These are phyloP conservation scores for Fraxinus anomala DNA, from an alignment of 257 asterid species.

Conservation along the genomic window DNA sequence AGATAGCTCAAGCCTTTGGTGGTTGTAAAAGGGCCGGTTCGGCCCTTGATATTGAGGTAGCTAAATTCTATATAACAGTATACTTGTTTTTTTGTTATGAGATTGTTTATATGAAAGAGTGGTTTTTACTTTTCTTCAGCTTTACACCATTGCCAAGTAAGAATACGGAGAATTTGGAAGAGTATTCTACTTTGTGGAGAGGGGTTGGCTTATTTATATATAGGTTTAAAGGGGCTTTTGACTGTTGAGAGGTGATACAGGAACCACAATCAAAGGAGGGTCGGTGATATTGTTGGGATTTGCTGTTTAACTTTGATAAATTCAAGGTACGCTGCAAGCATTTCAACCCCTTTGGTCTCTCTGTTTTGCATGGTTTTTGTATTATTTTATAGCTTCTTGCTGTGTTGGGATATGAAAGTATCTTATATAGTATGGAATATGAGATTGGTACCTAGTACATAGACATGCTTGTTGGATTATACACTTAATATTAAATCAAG, in stretches of 20 bases:
- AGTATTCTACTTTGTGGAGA: conserved; percentile 18
- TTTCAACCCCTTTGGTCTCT: conserved; percentile 24
- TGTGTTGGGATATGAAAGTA: conserved; percentile 30
- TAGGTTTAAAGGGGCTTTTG: conserved; percentile 31
- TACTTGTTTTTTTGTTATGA: conserved; percentile 22
- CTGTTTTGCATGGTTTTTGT: conserved; percentile 27
- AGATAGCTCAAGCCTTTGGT: neutral
- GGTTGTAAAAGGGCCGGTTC: neutral
- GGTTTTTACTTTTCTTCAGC: conserved; percentile 47
- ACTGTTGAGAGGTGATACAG: conserved; percentile 32
- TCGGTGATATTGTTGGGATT: conserved; percentile 69
- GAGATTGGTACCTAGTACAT: conserved; percentile 39
- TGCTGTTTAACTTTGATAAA: conserved; percentile 36
- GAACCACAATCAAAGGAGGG: conserved; percentile 61
- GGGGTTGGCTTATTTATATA: conserved; percentile 21
- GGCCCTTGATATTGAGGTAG: neutral
- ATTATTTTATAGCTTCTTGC: conserved; percentile 20
- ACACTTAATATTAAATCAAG: neutral
- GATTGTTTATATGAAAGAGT: conserved; percentile 27
- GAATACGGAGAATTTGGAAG: conserved; percentile 54
- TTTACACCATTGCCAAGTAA: conserved; percentile 39
- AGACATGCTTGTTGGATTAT: conserved; percentile 28
- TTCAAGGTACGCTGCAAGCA: conserved; percentile 44
- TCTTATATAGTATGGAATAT: conserved; percentile 30
- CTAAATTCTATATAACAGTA: neutral